These are phyloP conservation scores for Fusarium floridanum DNA, from an alignment of 2,329 filamentous ascomycete species.

Conservation along the genomic window DNA sequence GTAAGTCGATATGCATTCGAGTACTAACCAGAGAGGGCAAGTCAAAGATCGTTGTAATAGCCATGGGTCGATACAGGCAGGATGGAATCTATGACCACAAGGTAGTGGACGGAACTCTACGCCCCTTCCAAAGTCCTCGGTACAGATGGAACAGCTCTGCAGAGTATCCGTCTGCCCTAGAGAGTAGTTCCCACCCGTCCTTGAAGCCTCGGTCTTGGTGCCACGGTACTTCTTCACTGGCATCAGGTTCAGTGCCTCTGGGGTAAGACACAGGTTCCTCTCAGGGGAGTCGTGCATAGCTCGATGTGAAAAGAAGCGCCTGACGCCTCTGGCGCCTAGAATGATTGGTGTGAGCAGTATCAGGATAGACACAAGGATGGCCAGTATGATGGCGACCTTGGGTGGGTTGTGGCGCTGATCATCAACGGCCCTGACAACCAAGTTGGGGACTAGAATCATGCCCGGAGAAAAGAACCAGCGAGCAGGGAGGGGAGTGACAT, in stretches of 20 bases:
- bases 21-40: not conserved
- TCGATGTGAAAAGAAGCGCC: not conserved
- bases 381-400: not conserved
- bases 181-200: not conserved
- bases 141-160: not conserved
- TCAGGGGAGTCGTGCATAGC: not conserved
- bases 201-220: not conserved
- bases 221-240: not conserved
- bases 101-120: not conserved
- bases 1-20: not conserved
- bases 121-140: not conserved
- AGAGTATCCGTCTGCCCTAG: not conserved
- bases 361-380: not conserved
- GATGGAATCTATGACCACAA: not conserved
- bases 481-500: not conserved
- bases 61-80: not conserved
- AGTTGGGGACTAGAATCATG: not conserved
- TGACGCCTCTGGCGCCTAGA: not conserved
- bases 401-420: not conserved
- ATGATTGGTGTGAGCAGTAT: not conserved
- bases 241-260: not conserved
- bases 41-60: not conserved
- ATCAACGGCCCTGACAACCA: not conserved
- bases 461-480: not conserved
- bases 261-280: not conserved